Evolutionary conservation across 345 rosid genomes (phyloP).

Genomic region (Diplotaxis tenuifolia): DNA sequence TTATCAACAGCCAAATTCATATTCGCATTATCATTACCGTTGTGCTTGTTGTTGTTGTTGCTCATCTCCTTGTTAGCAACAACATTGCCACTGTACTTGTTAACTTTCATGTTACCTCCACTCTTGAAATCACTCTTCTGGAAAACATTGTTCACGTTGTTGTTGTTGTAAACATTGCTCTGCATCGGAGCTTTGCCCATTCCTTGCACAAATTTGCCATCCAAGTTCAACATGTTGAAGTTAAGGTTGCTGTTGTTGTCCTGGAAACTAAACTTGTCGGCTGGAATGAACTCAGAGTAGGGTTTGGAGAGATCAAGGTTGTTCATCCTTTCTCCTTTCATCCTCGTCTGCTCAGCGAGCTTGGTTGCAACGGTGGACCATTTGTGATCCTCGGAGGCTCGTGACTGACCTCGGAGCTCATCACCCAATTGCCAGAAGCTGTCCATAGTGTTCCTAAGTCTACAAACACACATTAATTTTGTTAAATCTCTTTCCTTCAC

Average conservation of each 20-base stretch:
- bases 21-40: constrained; percentile 43
- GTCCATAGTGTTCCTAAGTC: constrained; percentile 27
- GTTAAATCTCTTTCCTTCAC: not conserved
- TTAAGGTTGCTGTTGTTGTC: constrained; percentile 66
- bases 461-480: not conserved
- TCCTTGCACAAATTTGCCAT: constrained; percentile 53
- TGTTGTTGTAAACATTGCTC: constrained; percentile 53
- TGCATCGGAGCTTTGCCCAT: constrained; percentile 55
- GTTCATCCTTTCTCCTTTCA: constrained; percentile 82
- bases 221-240: constrained; percentile 82
- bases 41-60: constrained; percentile 43
- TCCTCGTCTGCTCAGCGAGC: constrained; percentile 82
- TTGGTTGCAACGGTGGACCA: constrained; percentile 88
- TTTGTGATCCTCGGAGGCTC: constrained; percentile 77
- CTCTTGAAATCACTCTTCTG: constrained; percentile 58
- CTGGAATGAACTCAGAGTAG: constrained; percentile 55
- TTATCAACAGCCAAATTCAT: constrained; percentile 38
- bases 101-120: constrained; percentile 45
- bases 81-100: constrained; percentile 68
- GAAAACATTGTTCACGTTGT: constrained; percentile 66
- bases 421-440: constrained; percentile 97
- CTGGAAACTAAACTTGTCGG: constrained; percentile 65
- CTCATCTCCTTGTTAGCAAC: constrained; percentile 49
- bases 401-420: constrained; percentile 89
- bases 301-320: constrained; percentile 85